Conservation (phyloP, 139 green algal genomes). For the Chlamydomonas incerta region DNA sequence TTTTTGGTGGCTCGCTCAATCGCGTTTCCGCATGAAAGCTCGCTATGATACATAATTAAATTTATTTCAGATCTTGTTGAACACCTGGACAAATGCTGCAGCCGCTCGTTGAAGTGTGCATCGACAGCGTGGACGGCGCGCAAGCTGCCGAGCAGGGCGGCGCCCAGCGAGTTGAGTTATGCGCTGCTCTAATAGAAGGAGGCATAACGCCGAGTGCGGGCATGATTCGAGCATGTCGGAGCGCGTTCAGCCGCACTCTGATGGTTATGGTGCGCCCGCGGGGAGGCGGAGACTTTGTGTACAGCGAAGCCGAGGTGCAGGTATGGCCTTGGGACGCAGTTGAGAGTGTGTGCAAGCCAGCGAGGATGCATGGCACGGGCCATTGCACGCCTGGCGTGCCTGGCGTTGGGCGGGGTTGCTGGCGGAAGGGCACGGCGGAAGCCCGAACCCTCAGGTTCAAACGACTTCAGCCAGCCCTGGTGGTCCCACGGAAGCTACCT, state of each 20-base stretch:
- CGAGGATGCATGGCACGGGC: too few species aligned
- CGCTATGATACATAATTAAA: too few species aligned
- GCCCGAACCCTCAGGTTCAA: too few species aligned
- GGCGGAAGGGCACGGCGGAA: too few species aligned
- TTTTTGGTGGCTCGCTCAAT: too few species aligned
- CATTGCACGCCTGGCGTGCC: neutral
- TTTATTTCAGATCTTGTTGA: too few species aligned
- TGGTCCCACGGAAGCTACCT: too few species aligned
- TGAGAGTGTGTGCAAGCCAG: too few species aligned
- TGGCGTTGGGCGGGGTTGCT: neutral
- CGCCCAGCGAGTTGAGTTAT: conserved; percentile 43
- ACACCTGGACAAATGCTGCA: too few species aligned
- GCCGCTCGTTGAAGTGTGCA: conserved; percentile 9
- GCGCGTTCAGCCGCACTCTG: conserved; percentile 3
- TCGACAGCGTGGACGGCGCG: conserved; percentile 6
- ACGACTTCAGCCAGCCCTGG: too few species aligned
- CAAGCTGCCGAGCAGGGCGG: neutral
- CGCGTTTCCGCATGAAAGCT: too few species aligned
- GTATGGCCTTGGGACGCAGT: neutral
- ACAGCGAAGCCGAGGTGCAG: conserved; percentile 45
- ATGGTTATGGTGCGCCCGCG: conserved; percentile 49
- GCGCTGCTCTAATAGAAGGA: conserved; percentile 28
- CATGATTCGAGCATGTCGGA: conserved; percentile 10
- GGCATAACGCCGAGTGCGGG: conserved; percentile 38
- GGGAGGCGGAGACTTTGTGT: conserved; percentile 52